Evolutionary conservation across 2,329 filamentous ascomycete genomes (phyloP).

Genomic region (Coniochaeta sp.): DNA sequence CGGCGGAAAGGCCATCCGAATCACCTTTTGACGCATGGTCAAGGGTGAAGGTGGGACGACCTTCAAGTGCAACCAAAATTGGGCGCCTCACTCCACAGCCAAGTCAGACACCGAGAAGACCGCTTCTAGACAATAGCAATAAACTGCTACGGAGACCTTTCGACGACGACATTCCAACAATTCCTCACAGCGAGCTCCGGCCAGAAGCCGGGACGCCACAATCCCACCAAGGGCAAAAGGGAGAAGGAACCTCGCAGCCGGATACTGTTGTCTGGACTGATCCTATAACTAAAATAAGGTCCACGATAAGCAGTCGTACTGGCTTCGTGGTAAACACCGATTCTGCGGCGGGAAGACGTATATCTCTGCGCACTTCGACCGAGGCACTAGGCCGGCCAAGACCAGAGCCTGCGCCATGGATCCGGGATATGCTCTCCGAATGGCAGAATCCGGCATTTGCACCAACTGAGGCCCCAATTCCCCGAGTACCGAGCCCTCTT

Average conservation of each 20-base stretch:
- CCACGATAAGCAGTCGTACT: slow-evolving; percentile 47
- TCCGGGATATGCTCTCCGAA: slow-evolving; percentile 49
- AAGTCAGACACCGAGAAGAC: neutral
- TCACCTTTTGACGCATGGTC: slow-evolving; percentile 31
- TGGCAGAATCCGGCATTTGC: slow-evolving; percentile 77
- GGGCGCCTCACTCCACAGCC: neutral
- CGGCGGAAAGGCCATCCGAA: slow-evolving; percentile 3
- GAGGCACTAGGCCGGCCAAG: slow-evolving; percentile 16
- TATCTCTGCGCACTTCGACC: neutral
- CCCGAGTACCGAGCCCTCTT: slow-evolving; percentile 23
- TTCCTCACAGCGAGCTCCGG: neutral
- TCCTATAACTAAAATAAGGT: slow-evolving; percentile 45
- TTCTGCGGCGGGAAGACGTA: slow-evolving; percentile 19
- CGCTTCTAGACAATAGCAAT: slow-evolving; percentile 32
- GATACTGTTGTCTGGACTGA: slow-evolving; percentile 50
- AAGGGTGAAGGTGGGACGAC: slow-evolving; percentile 18
- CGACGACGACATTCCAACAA: slow-evolving; percentile 12
- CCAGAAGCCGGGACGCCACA: neutral
- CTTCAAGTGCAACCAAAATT: slow-evolving; percentile 10
- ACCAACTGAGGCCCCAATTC: slow-evolving; percentile 36
- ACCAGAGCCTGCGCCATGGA: slow-evolving; percentile 36
- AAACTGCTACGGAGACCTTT: slow-evolving; percentile 38
- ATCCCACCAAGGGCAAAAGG: neutral
- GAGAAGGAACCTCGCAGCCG: neutral
- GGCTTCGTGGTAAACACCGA: slow-evolving; percentile 32